A percentile compares a stretch with the other conserved stretches of the same genome.
These are phyloP conservation scores for Yamadazyma pseudoaaseri DNA, from an alignment of 1,139 yeast species.

Conservation along the genomic window DNA sequence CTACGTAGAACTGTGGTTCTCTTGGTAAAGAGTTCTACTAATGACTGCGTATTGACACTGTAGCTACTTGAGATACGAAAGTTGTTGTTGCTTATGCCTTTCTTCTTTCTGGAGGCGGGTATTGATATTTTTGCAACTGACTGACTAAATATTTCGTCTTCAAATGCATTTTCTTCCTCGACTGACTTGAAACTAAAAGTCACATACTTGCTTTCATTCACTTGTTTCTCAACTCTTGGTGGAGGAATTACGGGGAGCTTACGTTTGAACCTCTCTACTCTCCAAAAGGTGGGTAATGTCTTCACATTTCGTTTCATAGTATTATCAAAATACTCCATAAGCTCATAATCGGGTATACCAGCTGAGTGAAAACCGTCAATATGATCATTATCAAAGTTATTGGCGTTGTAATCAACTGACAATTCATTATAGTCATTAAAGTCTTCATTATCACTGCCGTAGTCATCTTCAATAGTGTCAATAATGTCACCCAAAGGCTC, in stretches of 20 bases:
- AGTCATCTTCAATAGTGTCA: conserved; percentile 20
- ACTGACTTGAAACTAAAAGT: conserved; percentile 50
- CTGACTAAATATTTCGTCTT: conserved; percentile 52
- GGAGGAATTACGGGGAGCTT: conserved; percentile 1
- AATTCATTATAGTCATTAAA: conserved; percentile 27
- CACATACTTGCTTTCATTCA: conserved; percentile 12
- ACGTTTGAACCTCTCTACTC: conserved; percentile 36
- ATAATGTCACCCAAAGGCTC: conserved; percentile 46
- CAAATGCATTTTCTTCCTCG: conserved; percentile 26
- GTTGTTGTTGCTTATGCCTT: conserved; percentile 41
- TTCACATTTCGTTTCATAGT: conserved; percentile 73
- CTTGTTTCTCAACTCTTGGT: conserved; percentile 1
- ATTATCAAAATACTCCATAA: conserved; percentile 79
- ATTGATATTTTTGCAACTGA: conserved; percentile 35
- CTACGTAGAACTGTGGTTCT: conserved; percentile 45
- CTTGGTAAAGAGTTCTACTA: conserved; percentile 66
- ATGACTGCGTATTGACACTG: conserved; percentile 63
- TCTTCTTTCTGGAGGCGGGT: conserved; percentile 24
- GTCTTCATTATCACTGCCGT: conserved; percentile 11
- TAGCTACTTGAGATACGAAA: conserved; percentile 53
- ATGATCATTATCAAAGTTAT: conserved; percentile 15
- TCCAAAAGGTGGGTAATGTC: conserved; percentile 89
- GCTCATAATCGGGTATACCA: conserved; percentile 56
- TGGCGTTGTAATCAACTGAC: conserved; percentile 13
- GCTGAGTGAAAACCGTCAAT: conserved; percentile 20